These are phyloP conservation scores for Starmera quercuum DNA, from an alignment of 805 yeast species.

Conservation along the genomic window DNA sequence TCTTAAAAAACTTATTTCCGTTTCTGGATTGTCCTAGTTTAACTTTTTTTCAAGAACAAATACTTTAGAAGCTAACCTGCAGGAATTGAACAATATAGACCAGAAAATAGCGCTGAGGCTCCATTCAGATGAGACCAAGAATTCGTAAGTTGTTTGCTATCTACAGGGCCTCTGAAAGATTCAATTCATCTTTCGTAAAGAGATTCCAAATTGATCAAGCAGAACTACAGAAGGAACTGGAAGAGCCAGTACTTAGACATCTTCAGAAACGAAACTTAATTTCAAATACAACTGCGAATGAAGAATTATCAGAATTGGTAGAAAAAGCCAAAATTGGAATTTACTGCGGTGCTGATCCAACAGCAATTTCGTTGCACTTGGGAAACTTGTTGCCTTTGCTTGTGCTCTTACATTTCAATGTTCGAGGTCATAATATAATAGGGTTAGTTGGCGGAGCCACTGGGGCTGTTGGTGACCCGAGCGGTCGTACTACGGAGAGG, in stretches of 20 bases:
- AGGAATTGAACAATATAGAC: too few relatives aligned
- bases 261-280: conserved; percentile 40
- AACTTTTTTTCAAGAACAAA: too few relatives aligned
- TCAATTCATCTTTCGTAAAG: conserved; percentile 1
- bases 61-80: too few relatives aligned
- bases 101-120: too few relatives aligned
- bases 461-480: conserved; percentile 94
- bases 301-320: conserved; percentile 18
- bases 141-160: too few relatives aligned
- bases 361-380: conserved; percentile 81
- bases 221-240: conserved; percentile 20
- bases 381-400: conserved; percentile 88
- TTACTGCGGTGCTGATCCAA: conserved; percentile 96
- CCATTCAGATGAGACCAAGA: too few relatives aligned
- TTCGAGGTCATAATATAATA: conserved; percentile 79
- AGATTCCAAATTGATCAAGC: conserved; percentile 12
- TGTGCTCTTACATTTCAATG: conserved; percentile 73
- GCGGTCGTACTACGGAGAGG: conserved; percentile 81
- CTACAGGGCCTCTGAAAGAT: too few relatives aligned
- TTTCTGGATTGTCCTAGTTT: too few relatives aligned
- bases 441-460: conserved; percentile 94
- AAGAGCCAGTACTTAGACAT: conserved; percentile 31
- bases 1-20: too few relatives aligned
- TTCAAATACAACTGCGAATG: conserved; percentile 30
- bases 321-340: conserved; percentile 39